Evolutionary conservation across 495 filamentous ascomycete species (phyloP).

Genomic region (Penicillium soppii): DNA sequence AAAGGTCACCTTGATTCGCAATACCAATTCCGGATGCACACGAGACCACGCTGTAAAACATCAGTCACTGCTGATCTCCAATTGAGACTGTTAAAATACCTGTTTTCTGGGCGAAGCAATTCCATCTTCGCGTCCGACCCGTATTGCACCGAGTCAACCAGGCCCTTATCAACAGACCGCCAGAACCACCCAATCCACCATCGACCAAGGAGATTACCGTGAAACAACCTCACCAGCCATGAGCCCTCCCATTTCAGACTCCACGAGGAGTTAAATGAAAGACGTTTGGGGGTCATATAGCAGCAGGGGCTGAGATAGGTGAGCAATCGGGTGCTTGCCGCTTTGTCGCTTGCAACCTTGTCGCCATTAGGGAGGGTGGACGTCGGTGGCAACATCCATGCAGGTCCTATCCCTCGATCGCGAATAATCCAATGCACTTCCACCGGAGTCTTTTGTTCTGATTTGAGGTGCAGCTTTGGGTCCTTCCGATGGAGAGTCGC

Average conservation of each 20-base stretch:
- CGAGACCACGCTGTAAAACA: conserved; percentile 17
- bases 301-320: conserved; percentile 53
- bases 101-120: conserved; percentile 24
- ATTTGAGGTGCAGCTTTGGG: conserved; percentile 9
- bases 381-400: conserved; percentile 26
- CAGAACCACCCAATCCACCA: conserved; percentile 24
- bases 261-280: conserved; percentile 22
- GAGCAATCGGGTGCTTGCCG: conserved; percentile 55
- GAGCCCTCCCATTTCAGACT: conserved; percentile 50
- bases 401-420: conserved; percentile 48
- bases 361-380: conserved; percentile 50
- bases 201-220: conserved; percentile 28
- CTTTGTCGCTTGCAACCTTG: conserved; percentile 50
- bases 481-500: conserved; percentile 39
- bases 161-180: conserved; percentile 17
- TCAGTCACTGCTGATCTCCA: neutral
- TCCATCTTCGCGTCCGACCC: conserved; percentile 23
- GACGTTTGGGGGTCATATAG: conserved; percentile 38
- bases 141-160: conserved; percentile 21
- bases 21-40: conserved; percentile 28
- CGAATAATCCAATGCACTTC: conserved; percentile 73
- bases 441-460: conserved; percentile 37
- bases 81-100: conserved; percentile 2
- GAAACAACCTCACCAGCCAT: conserved; percentile 46
- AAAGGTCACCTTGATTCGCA: conserved; percentile 32